Evolutionary conservation across 176 grass and related monocot species (phyloP).

Genomic region (Themeda triandra): DNA sequence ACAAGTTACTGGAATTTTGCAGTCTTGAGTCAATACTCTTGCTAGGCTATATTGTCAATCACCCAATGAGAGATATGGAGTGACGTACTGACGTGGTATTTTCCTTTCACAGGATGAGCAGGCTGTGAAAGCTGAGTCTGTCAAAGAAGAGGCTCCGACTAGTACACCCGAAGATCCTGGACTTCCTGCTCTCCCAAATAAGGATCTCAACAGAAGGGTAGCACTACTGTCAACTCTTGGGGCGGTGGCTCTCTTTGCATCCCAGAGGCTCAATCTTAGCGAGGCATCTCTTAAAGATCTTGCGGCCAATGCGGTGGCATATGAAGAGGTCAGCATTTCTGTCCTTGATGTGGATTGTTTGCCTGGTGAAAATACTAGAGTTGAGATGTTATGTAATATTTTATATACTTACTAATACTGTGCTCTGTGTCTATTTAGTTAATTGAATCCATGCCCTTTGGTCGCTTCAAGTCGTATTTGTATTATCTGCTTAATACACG

Average conservation of each 20-base stretch:
- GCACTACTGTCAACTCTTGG: conserved; percentile 57
- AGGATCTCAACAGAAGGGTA: conserved; percentile 78
- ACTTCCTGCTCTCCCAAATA: conserved; percentile 59
- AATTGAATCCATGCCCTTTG: background rate
- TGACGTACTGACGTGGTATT: background rate
- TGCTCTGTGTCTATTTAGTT: background rate
- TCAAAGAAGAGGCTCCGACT: conserved; percentile 44
- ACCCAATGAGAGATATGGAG: background rate
- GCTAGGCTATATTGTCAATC: background rate
- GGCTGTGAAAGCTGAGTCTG: conserved; percentile 19
- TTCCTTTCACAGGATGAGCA: conserved; percentile 56
- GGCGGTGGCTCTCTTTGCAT: conserved; percentile 68
- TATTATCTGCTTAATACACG: background rate
- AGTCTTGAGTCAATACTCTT: background rate
- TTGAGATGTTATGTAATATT: background rate
- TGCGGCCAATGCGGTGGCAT: conserved; percentile 56
- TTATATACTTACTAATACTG: background rate
- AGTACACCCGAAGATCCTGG: conserved; percentile 33
- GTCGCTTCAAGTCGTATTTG: background rate
- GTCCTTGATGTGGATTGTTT: background rate
- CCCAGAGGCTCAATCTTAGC: conserved; percentile 68
- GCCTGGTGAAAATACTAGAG: background rate
- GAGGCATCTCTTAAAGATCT: conserved; percentile 83
- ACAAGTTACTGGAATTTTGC: background rate
- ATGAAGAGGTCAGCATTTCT: conserved; percentile 58